Evolutionary conservation across 257 asterid species (phyloP).

Genomic region (Solanum okadae): DNA sequence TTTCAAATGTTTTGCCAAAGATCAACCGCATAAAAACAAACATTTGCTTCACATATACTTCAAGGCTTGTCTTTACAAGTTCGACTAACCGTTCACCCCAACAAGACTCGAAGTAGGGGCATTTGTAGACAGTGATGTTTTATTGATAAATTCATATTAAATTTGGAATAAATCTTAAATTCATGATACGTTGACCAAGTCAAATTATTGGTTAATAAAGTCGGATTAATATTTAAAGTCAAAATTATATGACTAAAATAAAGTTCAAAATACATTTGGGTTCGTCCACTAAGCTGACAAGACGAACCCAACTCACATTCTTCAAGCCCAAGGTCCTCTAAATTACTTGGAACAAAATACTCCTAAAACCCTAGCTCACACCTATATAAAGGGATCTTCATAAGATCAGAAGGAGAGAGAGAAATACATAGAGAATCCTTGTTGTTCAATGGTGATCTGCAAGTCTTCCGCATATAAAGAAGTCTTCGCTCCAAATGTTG

Average conservation of each 20-base stretch:
- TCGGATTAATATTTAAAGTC: no score
- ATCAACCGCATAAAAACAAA: neutral
- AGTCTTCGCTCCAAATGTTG: no score
- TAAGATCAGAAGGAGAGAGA: no score
- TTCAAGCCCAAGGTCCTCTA: neutral
- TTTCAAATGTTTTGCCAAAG: neutral
- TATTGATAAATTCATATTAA: neutral
- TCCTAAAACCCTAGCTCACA: neutral
- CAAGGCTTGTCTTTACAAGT: neutral
- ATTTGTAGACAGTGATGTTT: neutral
- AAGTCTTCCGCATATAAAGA: no score
- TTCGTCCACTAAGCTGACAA: neutral
- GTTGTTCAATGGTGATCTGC: no score
- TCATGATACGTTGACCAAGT: neutral
- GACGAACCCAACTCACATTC: neutral
- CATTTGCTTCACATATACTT: neutral
- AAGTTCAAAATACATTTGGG: neutral
- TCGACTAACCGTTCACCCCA: neutral
- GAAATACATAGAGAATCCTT: no score
- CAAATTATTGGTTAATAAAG: neutral
- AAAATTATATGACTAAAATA: no score
- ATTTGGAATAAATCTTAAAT: neutral
- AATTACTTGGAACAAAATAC: neutral
- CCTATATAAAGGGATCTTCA: no score
- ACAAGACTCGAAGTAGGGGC: neutral